Evolutionary conservation across 306 rosid genomes (phyloP), one percentile per base, ranked within the genome.

Genomic region (Dryas drummondii): DNA sequence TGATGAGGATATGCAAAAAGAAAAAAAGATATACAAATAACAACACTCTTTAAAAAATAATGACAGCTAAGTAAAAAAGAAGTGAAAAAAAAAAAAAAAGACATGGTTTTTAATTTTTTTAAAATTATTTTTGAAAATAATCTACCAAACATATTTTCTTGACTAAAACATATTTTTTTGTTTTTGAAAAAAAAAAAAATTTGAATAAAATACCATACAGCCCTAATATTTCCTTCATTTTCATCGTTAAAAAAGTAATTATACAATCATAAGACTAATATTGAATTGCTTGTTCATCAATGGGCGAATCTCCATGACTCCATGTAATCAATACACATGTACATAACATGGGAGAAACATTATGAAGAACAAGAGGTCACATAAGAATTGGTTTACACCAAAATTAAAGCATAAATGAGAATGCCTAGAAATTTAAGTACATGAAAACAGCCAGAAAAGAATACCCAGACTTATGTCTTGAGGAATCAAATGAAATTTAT

Each of bases 401-500:
- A 69, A 78, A 65, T 77, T 47, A 48, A 45, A 67, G 64, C 78
- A 82, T 22, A 61, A 48, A 69, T 55, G 41, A 74, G 74, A 60
- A 44, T 17, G 66, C 71, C 56, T 69, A 68, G 70, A 78, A 80
- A n/a, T 41, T 83, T 10, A 69, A 78, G 74, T 64, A 79, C 83
- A 90, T 50, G 68, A 85, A 75, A 72, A 57, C 70, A 74, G 50
- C 74, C 83, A 61, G 49, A 70, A 91, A 88, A 80, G 88, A 86
- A 88, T 83, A 83, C 85, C 81, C 78, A 84, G 97, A 84, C 81
- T 81, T 77, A 47, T 73, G 93, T 87, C 89, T 72, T 63, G 88
- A 82, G 86, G 86, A 83, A 82, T 84, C 84, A 83, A 85, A 82
- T 83, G 81, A 80, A 88, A 91, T 84, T 22, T 59, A 91, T 88